Base-by-base conservation (phyloP, 345 rosid genomes). In the Odontarrhena argentea region DNA sequence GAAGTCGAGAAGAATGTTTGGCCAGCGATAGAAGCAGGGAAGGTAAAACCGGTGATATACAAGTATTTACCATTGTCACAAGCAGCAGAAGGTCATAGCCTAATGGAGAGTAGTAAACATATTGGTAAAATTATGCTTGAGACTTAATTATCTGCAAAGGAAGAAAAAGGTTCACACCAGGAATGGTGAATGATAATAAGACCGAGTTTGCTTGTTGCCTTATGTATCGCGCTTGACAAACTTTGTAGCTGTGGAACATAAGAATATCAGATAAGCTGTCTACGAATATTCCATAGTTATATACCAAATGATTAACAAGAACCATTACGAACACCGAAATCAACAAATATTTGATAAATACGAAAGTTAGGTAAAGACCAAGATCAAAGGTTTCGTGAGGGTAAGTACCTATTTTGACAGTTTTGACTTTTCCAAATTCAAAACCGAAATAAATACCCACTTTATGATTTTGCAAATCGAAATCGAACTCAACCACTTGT, bases 1-100 rank as follows among this genome's bases (percentile, higher is more conserved):
- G 98, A 89, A 78, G 96, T 87, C 7, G 84, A 86, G 80, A 91
- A 87, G 80, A 76, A 67, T 68, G 97, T 86, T 4, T 91, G 96
- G 97, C 89, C 97, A 48, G 92, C 86, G n/a, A 72, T 91, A 22
- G 80, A 65, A 49, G 80, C 78, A 2, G 86, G 92, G 26, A 85
- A 85, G 76, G 89, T 87, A 68, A 91, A 87, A 75, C 91, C 96
- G 8, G 77, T 91, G 63, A 76, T 86, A 18, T 57, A 83, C 78
- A 83, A 77, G 72, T 65, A 55, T 10, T 64, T 91, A 42, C 86
- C 86, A 14, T 66, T 87, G 44, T 68, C 82, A 0, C 73, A 85
- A 73, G 92, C 87, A 9, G 91, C 84, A 15, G 89, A 87, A 66
- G 91, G 79, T 63, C 97, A 87, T 74, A 78, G 74, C 52, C 87